Conservation (phyloP, 2,329 filamentous ascomycete species). For the Fulvia fulva region DNA sequence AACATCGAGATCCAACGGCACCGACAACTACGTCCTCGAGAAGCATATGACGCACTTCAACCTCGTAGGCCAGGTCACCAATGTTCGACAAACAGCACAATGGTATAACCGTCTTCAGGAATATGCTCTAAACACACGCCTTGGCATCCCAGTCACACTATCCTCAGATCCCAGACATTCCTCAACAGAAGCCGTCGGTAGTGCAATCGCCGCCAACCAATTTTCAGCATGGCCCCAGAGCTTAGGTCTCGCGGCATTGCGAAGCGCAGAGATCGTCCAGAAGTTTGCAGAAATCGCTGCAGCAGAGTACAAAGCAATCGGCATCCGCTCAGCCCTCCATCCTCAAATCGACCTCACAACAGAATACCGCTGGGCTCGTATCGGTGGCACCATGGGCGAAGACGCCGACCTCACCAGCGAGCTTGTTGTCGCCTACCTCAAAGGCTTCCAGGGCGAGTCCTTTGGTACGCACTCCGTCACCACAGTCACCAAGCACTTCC, state of each 20-base stretch:
- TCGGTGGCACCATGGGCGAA: slow-evolving; percentile 47
- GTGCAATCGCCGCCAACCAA: slow-evolving; percentile 40
- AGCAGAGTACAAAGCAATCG: slow-evolving; percentile 44
- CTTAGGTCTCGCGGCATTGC: slow-evolving; percentile 48
- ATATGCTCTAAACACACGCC: slow-evolving; percentile 42
- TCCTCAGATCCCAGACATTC: slow-evolving; percentile 48
- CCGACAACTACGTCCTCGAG: slow-evolving; percentile 34
- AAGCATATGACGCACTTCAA: slow-evolving; percentile 48
- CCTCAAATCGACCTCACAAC: slow-evolving; percentile 52
- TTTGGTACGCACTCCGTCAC: slow-evolving; percentile 45
- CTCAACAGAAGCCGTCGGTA: slow-evolving; percentile 44
- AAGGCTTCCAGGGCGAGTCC: slow-evolving; percentile 46
- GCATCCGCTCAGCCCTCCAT: slow-evolving; percentile 47
- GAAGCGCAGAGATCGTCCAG: slow-evolving; percentile 42
- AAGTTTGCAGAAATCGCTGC: slow-evolving; percentile 49
- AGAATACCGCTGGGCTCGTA: slow-evolving; percentile 50
- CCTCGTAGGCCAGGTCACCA: slow-evolving; percentile 42
- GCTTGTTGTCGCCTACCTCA: slow-evolving; percentile 41
- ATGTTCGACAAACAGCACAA: slow-evolving; percentile 34
- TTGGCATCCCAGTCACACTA: slow-evolving; percentile 49
- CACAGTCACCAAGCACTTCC: slow-evolving; percentile 54
- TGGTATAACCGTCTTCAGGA: slow-evolving; percentile 44
- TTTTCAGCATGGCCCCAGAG: slow-evolving; percentile 53
- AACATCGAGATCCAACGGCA: slow-evolving; percentile 23
- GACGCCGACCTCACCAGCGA: slow-evolving; percentile 39